Base-by-base conservation (phyloP, 805 yeast genomes). In the Barnettozyma sp. region DNA sequence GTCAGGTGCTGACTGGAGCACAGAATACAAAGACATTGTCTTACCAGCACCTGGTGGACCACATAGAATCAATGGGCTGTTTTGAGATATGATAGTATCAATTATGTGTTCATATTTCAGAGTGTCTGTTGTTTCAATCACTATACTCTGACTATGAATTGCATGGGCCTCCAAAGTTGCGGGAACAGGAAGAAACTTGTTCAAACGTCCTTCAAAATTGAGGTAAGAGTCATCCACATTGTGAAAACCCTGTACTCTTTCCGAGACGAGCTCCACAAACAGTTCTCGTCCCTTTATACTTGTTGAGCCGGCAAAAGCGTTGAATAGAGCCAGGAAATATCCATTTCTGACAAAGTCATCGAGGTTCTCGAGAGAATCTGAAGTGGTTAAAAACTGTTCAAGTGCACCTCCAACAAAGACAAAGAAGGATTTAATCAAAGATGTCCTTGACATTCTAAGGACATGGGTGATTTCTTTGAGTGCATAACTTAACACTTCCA, bases 31-130 rank as follows among this genome's bases (percentile, higher is more conserved):
- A 0, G 88, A 77, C 97, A 90, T 88, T 0, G 97, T 88, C 54
- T 90, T 90, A 39, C 97, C 97, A 0, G 96, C 82, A 4, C 97
- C 97, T 0, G 97, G 97, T 0, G 97, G 97, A 3, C 97, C 97
- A 58, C 95, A 86, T 16, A 90, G 63, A 19, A 90, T 63, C 13
- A 85, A 54, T 0, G 94, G 75, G 26, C 61, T 60, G 36, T 71
- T 78, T 30, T 73, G 72, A 22, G 65, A 63, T 24, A 88, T 49
- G 2, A 82, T 55, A 0, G 77, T 62, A 36, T 68, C 70, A 2
- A 90, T 65, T 9, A 83, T 49, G 1, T 61, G 53, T 41, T 84
- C 90, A 39, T 83, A 83, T 38, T 77, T 66, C 2, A 68, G 53
- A 0, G 96, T 87, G 45, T 87, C 97, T 1, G 73, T 50, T 0